Percentiles rank a stretch among this genome's conserved stretches.
Conservation (phyloP, 2,329 filamentous ascomycete genomes). For the Xenoacremonium recifei region DNA sequence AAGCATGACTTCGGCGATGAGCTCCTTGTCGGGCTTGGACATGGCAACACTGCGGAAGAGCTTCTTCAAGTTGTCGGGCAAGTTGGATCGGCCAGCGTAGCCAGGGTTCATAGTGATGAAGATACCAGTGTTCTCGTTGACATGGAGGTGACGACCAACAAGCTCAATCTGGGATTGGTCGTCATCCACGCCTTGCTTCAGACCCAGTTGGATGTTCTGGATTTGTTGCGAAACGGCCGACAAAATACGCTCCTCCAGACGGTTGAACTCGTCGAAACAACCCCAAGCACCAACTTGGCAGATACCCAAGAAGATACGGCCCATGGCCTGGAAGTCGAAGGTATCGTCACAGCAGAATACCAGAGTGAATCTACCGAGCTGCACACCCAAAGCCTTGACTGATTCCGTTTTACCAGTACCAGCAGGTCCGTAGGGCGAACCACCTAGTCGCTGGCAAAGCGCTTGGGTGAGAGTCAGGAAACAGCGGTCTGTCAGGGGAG, state of each 20-base stretch:
- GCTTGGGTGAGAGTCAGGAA: slow-evolving; percentile 98
- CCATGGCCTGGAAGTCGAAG: slow-evolving; percentile 99
- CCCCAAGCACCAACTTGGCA: slow-evolving; percentile 99
- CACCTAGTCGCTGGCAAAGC: slow-evolving; percentile 89
- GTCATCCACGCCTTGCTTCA: slow-evolving; percentile 81
- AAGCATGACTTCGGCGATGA: slow-evolving; percentile 99
- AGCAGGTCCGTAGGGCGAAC: slow-evolving; percentile 94
- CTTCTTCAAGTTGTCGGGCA: slow-evolving; percentile 99
- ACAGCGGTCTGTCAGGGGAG: slow-evolving; percentile 94
- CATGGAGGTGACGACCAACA: slow-evolving; percentile 83
- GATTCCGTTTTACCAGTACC: slow-evolving; percentile 99
- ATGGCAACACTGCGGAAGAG: slow-evolving; percentile 98
- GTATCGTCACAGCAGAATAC: slow-evolving; percentile 99
- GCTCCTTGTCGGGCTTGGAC: slow-evolving; percentile 99
- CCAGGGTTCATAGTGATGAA: slow-evolving; percentile 99
- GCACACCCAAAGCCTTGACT: slow-evolving; percentile 94
- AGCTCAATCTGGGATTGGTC: slow-evolving; percentile 89
- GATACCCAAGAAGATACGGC: slow-evolving; percentile 97
- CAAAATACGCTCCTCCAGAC: slow-evolving; percentile 94
- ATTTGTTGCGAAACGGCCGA: slow-evolving; percentile 99
- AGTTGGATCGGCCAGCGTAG: slow-evolving; percentile 94
- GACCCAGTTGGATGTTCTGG: slow-evolving; percentile 95
- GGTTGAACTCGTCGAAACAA: slow-evolving; percentile 99
- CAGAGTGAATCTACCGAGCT: slow-evolving; percentile 94
- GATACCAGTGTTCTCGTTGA: slow-evolving; percentile 92